phyloP scores from a whole-genome alignment of 495 filamentous ascomycete genomes.

The Venustampulla echinocandica region DNA sequence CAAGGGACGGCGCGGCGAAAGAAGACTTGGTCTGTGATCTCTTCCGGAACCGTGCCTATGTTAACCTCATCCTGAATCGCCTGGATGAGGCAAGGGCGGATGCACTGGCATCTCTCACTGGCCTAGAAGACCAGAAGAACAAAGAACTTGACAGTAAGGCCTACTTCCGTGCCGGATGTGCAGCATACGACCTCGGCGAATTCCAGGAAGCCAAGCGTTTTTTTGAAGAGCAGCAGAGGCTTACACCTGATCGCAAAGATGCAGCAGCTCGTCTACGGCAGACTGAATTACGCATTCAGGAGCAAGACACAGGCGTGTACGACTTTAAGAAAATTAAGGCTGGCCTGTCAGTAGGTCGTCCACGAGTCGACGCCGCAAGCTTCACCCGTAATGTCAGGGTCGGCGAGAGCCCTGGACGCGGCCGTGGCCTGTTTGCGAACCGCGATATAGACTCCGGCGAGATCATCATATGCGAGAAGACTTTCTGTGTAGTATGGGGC shows the following conservation, averaged over 20 bases:
- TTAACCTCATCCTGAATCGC: slow-evolving; percentile 29
- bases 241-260: slow-evolving; percentile 25
- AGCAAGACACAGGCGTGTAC: slow-evolving; percentile 35
- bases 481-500: slow-evolving; percentile 34
- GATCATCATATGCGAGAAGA: slow-evolving; percentile 47
- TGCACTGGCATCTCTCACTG: slow-evolving; percentile 25
- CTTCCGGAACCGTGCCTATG: slow-evolving; percentile 38
- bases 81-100: slow-evolving; percentile 28
- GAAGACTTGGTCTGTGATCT: slow-evolving; percentile 20
- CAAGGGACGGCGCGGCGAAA: slow-evolving; percentile 20
- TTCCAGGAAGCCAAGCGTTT: slow-evolving; percentile 25
- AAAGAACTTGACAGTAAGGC: slow-evolving; percentile 36
- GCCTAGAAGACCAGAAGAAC: slow-evolving; percentile 18
- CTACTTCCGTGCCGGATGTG: slow-evolving; percentile 38
- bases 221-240: slow-evolving; percentile 28
- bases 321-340: slow-evolving; percentile 31
- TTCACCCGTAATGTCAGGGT: slow-evolving; percentile 29
- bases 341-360: slow-evolving; percentile 20
- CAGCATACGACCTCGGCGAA: slow-evolving; percentile 36
- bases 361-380: slow-evolving; percentile 34
- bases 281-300: slow-evolving; percentile 24
- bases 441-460: slow-evolving; percentile 40
- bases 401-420: slow-evolving; percentile 12
- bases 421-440: slow-evolving; percentile 44
- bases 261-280: slow-evolving; percentile 26